Conservation (phyloP, 192 early-diverging fungal species). For the Coemansia sp. region DNA sequence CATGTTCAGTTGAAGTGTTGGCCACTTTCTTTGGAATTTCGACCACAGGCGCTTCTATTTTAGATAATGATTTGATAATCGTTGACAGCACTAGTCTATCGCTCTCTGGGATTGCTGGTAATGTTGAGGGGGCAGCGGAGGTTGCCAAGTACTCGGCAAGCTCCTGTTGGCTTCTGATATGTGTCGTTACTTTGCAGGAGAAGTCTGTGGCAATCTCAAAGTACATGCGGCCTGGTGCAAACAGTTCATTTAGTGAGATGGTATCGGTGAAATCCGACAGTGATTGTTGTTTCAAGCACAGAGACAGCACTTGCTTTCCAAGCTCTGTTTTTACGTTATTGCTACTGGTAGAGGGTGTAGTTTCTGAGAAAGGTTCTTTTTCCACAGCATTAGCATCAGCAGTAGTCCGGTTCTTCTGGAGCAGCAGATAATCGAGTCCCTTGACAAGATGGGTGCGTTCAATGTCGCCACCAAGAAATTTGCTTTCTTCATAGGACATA, state of each 20-base stretch:
- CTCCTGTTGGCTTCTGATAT: conserved; percentile 74
- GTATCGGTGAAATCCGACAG: conserved; percentile 28
- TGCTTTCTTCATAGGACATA: conserved; percentile 73
- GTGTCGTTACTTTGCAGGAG: conserved; percentile 61
- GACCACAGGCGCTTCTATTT: background rate
- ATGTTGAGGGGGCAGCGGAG: background rate
- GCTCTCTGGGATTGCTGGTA: background rate
- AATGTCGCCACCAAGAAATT: conserved; percentile 85
- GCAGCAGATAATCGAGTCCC: conserved; percentile 83
- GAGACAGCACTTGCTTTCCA: conserved; percentile 23
- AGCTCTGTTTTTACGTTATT: conserved; percentile 5
- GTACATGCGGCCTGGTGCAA: conserved; percentile 74
- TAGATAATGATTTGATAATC: conserved; percentile 50
- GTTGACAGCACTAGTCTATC: conserved; percentile 27
- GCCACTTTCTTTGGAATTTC: background rate
- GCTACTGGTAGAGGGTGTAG: conserved; percentile 8
- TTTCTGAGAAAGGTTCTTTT: conserved; percentile 22
- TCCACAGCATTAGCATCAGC: conserved; percentile 50
- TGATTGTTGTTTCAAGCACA: conserved; percentile 45
- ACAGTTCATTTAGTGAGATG: conserved; percentile 64
- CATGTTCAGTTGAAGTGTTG: background rate
- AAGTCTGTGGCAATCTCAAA: conserved; percentile 61
- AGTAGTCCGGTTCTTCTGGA: conserved; percentile 67
- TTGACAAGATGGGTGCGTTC: conserved; percentile 92
- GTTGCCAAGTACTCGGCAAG: conserved; percentile 28